These are phyloP conservation scores for Fusarium transvaalense DNA, from an alignment of 2,329 filamentous ascomycete genomes.

Conservation along the genomic window DNA sequence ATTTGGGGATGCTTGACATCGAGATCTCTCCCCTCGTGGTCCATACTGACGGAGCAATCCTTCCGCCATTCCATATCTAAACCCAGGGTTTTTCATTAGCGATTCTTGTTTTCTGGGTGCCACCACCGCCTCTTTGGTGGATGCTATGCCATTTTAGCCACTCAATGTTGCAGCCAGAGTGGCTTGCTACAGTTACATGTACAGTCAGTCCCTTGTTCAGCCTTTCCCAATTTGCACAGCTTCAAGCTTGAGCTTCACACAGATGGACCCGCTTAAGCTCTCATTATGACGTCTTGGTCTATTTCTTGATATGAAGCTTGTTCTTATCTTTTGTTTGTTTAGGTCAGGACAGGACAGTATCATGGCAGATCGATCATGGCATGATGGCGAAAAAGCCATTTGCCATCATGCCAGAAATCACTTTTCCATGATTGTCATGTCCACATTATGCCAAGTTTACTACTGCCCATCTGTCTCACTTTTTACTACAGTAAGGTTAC, in stretches of 20 bases:
- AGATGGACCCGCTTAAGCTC: constrained; percentile 16
- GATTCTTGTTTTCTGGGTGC: constrained; percentile 23
- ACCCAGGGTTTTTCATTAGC: neutral
- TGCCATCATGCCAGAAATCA: constrained; percentile 3
- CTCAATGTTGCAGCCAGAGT: constrained; percentile 11
- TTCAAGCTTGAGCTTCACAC: no score
- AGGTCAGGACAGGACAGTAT: neutral
- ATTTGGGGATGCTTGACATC: constrained; percentile 24
- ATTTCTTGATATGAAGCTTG: constrained; percentile 10
- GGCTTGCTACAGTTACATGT: no score
- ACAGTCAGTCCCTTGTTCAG: neutral
- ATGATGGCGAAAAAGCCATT: constrained; percentile 1
- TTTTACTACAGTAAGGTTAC: neutral
- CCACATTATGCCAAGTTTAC: neutral
- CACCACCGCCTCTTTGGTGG: constrained; percentile 20
- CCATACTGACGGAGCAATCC: constrained; percentile 29
- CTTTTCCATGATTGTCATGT: constrained; percentile 10
- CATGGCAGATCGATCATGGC: neutral
- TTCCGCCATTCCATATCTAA: constrained; percentile 16
- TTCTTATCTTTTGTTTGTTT: neutral
- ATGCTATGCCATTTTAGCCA: constrained; percentile 8
- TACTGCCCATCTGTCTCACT: neutral
- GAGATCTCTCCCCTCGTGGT: constrained; percentile 37
- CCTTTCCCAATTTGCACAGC: neutral
- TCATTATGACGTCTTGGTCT: constrained; percentile 14